Evolutionary conservation across 2,329 filamentous ascomycete species (phyloP).

Genomic region (Clarireedia hainanense): DNA sequence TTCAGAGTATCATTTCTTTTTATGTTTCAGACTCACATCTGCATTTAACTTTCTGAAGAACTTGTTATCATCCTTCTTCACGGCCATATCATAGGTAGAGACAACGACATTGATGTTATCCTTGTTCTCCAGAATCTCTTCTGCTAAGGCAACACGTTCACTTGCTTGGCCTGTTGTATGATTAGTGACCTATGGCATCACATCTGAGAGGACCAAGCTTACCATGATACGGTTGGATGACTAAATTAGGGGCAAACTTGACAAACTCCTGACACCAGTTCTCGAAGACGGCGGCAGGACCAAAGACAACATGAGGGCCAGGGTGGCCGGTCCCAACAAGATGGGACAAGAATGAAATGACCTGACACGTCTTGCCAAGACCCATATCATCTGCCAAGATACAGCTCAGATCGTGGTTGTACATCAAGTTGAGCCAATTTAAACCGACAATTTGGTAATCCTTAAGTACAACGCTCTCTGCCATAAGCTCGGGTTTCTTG

Average conservation of each 20-base stretch:
- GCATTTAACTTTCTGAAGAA: constrained; percentile 53
- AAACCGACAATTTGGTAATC: constrained; percentile 90
- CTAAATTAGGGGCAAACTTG: constrained; percentile 72
- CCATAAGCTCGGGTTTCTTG: constrained; percentile 67
- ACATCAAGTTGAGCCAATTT: constrained; percentile 87
- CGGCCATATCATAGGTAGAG: constrained; percentile 62
- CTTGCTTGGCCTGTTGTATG: constrained; percentile 48
- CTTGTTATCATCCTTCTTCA: constrained; percentile 48
- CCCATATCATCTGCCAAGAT: constrained; percentile 98
- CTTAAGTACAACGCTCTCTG: constrained; percentile 69
- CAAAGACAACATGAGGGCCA: constrained; percentile 78
- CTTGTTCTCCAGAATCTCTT: constrained; percentile 55
- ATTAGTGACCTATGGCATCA: constrained; percentile 2
- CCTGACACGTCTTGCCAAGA: constrained; percentile 91
- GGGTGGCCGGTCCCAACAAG: constrained; percentile 59
- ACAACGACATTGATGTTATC: constrained; percentile 63
- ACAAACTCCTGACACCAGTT: constrained; percentile 93
- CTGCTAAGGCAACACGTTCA: constrained; percentile 60
- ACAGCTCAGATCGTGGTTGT: constrained; percentile 70
- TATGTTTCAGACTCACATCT: constrained; percentile 31
- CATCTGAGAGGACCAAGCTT: not conserved
- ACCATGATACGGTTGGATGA: constrained; percentile 61
- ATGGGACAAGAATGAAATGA: constrained; percentile 85
- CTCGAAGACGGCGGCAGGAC: constrained; percentile 87
- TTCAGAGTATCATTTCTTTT: not conserved